A percentile compares a stretch with the other conserved stretches of the same genome.
These are phyloP conservation scores for Suillus weaverae DNA, from an alignment of 768 basidiomycete species.

Conservation along the genomic window DNA sequence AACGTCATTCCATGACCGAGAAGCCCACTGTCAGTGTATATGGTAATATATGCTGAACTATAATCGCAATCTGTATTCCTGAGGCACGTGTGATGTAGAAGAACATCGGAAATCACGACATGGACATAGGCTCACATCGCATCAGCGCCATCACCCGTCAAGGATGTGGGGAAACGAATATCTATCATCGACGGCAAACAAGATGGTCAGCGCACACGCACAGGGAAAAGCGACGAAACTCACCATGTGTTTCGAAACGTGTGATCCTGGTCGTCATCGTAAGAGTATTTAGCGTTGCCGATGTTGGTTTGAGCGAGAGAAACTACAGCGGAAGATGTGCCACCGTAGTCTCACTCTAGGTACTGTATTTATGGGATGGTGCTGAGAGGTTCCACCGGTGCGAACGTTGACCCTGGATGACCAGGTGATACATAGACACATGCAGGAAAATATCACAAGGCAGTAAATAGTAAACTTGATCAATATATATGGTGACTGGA, in stretches of 20 bases:
- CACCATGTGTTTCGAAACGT: constrained; percentile 59
- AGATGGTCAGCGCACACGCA: background rate
- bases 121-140: constrained; percentile 64
- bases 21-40: constrained; percentile 70
- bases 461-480: background rate
- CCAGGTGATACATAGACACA: background rate
- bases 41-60: constrained; percentile 85
- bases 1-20: constrained; percentile 94
- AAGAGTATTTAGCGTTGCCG: background rate
- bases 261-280: constrained; percentile 46
- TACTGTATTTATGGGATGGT: background rate
- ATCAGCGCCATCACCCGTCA: constrained; percentile 91
- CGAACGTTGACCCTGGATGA: background rate
- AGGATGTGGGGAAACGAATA: constrained; percentile 88
- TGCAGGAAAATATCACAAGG: background rate
- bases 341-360: background rate
- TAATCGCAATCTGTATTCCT: constrained; percentile 98
- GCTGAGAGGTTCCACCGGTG: background rate
- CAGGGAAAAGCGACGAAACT: constrained; percentile 13
- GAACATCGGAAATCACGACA: background rate
- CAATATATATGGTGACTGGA: background rate
- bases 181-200: constrained; percentile 45
- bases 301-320: background rate
- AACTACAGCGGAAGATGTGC: background rate
- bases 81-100: constrained; percentile 3